Percentiles rank a stretch among this genome's conserved stretches.
Conservation (phyloP, 257 asterid species). For the Verbena officinalis region DNA sequence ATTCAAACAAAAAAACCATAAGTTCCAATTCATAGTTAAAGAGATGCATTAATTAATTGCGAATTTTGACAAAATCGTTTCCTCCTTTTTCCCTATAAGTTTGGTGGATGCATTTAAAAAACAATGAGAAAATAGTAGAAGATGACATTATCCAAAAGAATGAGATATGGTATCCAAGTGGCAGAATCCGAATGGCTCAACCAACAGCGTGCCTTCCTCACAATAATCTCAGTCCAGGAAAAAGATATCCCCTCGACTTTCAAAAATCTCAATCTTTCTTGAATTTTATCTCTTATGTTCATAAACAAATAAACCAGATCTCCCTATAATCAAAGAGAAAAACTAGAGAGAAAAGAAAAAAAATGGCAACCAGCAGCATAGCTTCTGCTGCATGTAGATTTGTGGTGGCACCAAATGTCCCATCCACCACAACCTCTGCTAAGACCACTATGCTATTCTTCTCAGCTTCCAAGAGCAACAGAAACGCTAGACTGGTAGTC, state of each 20-base stretch:
- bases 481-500: conserved; percentile 53
- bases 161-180: conserved; percentile 68
- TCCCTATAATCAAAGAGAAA: neutral
- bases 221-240: conserved; percentile 56
- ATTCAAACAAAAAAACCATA: too few species aligned
- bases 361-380: conserved; percentile 81
- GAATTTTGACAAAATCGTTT: too few species aligned
- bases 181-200: conserved; percentile 50
- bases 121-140: neutral
- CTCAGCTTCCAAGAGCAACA: conserved; percentile 46
- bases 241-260: conserved; percentile 54
- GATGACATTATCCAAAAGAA: conserved; percentile 69
- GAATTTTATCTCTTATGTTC: conserved; percentile 21
- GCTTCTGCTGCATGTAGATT: conserved; percentile 71
- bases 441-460: conserved; percentile 40
- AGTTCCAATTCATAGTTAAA: too few species aligned
- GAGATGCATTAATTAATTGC: too few species aligned
- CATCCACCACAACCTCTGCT: conserved; percentile 31
- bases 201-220: conserved; percentile 29
- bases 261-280: conserved; percentile 35
- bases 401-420: conserved; percentile 51
- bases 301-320: neutral
- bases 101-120: too few species aligned
- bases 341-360: conserved; percentile 6
- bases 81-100: too few species aligned